These are phyloP conservation scores for Choiromyces venosus DNA, from an alignment of 495 filamentous ascomycete species.

Conservation along the genomic window DNA sequence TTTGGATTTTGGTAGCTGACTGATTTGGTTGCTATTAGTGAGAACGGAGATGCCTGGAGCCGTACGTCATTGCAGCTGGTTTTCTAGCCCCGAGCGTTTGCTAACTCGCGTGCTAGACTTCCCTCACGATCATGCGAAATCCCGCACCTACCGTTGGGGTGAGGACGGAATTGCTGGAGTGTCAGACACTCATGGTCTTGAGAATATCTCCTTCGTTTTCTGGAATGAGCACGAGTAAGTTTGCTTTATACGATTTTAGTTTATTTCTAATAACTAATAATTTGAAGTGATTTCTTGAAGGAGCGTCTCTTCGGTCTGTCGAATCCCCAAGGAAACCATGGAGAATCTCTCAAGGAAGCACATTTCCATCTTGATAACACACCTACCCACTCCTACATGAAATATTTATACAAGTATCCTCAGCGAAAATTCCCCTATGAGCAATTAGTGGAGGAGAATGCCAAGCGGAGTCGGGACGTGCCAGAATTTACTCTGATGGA, in stretches of 20 bases:
- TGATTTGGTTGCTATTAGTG: conserved; percentile 22
- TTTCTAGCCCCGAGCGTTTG: neutral
- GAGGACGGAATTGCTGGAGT: conserved; percentile 97
- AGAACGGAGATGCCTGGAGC: conserved; percentile 90
- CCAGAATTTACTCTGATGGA: conserved; percentile 88
- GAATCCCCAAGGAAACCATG: conserved; percentile 94
- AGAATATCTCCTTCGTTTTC: conserved; percentile 92
- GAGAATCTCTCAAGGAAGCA: conserved; percentile 90
- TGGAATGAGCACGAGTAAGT: conserved; percentile 95
- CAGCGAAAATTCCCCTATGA: conserved; percentile 88
- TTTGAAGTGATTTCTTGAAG: conserved; percentile 74
- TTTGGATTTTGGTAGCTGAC: neutral
- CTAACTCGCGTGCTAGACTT: conserved; percentile 58
- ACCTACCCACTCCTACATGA: conserved; percentile 94
- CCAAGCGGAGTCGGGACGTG: conserved; percentile 63
- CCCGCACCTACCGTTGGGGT: conserved; percentile 85
- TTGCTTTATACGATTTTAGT: conserved; percentile 4
- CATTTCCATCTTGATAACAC: conserved; percentile 97
- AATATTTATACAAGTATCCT: conserved; percentile 94
- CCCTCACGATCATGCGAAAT: conserved; percentile 82
- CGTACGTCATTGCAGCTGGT: conserved; percentile 54
- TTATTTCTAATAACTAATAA: conserved; percentile 25
- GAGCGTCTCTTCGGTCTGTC: conserved; percentile 90
- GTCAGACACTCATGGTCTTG: conserved; percentile 79
- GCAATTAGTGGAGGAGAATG: conserved; percentile 76